Evolutionary conservation across 345 rosid genomes (phyloP), one percentile per base, ranked within the genome.

Genomic region (Syzygium oleosum): DNA sequence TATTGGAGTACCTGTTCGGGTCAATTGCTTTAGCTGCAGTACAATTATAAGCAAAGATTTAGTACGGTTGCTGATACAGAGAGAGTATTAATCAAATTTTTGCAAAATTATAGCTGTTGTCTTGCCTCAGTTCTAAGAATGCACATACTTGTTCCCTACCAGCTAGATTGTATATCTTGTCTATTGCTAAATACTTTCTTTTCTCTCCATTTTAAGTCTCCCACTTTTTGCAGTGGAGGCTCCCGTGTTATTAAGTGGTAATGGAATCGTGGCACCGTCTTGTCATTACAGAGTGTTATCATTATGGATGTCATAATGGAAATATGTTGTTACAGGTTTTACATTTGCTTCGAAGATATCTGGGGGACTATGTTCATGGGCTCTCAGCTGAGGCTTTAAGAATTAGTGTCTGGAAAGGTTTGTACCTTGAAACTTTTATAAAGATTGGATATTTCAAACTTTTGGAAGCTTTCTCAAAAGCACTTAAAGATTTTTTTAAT

Each of bases 361-460:
- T 98, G 92, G 99, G 99, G 25, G 99, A 98, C 90, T 96, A 98
- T 89, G 99, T 98, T 61, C 96, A 96, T 51, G 99, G 98, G 87
- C 99, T 98, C 85, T 98, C 99, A 4, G 90, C 88, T 22, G 99
- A 98, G 93, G 98, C 98, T 88, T 89, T 98, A 91, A 90, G 97
- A 88, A 98, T 98, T 91, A 96, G 99, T 90, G 99, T 98, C 85
- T 98, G 99, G 99, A 98, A 96, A 93, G 99, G 99, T 98, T 89
- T 29, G 90, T 80, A 58, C 86, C 87, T 59, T 53, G 25, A 84
- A 84, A 31, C 15, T 52, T 51, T 51, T 53, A 63, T 34, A 84
- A 6, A 52, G 77, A 85, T 23, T 15, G 22, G 85, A 79, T 51
- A 87, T 86, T 88, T 54, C 86, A 11, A 56, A 83, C 43, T 84